Base-by-base conservation (phyloP, 176 grass and related monocot genomes). In the Eragrostis nindensis region DNA sequence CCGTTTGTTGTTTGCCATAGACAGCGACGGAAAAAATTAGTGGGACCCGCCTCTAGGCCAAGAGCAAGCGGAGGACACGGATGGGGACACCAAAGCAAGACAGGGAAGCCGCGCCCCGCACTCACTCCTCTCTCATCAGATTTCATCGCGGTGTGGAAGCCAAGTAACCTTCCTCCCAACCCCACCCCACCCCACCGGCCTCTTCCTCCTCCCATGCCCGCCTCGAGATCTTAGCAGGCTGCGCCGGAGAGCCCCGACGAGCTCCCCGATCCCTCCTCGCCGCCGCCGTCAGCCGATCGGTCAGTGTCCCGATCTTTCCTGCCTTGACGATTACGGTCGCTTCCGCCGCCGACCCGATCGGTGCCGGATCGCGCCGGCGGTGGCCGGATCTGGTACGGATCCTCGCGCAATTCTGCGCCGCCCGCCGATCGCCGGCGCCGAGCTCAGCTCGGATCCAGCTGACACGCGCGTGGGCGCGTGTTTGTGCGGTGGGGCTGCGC, bases 361-460 rank as follows among this genome's bases (percentile, higher is more conserved):
- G 45, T 5, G 68, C 62, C 11, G 60, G 80, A 82, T 75, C 78
- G 70, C 59, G 64, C 68, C 18, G 17, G 6, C 1, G 53, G 6
- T 41, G 54, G 54, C 48, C 81, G 81, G 89, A 91, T 91, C 89
- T 87, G 85, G 71, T 77, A 79, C 77, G 71, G 71, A 91, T 81
- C 89, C 73, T 67, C 73, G 41, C 44, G 66, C 73, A 80, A 77
- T 76, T 91, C 68, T 11, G 38, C 30, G 7, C 14, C 29, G 1
- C 27, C 63, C 61, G 66, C 39, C 68, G 69, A 84, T 89, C 80
- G 57, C 73, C 46, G 17, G 46, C 71, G 64, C 52, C 40, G 62
- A 15, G 78, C 74, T 64, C 60, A 52, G 73, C 80, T 82, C 62
- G 79, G 82, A 90, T 85, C 80, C 81, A 81, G 62, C 82, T 49